Conservation (phyloP, 176 grass and related monocot genomes). For the Aegilops speltoides region DNA sequence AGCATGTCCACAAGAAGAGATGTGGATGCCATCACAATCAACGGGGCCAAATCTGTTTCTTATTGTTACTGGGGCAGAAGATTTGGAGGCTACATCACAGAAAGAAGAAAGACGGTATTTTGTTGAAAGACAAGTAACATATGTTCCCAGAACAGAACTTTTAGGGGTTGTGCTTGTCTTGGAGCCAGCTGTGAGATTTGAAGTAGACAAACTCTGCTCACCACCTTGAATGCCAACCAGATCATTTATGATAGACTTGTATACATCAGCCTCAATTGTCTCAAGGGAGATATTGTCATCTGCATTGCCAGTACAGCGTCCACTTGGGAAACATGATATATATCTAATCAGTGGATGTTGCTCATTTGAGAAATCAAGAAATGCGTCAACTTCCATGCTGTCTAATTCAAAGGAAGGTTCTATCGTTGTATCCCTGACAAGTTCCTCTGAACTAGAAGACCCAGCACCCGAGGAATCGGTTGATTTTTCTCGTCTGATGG, state of each 20-base stretch:
- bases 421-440: conserved; percentile 25
- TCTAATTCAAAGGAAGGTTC: conserved; percentile 64
- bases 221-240: conserved; percentile 37
- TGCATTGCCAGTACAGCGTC: conserved; percentile 27
- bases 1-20: conserved; percentile 95
- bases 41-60: conserved; percentile 70
- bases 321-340: conserved; percentile 45
- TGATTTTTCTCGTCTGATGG: conserved; percentile 39
- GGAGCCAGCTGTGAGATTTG: conserved; percentile 28
- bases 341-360: conserved; percentile 61
- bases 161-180: conserved; percentile 65
- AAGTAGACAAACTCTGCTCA: conserved; percentile 34
- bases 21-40: conserved; percentile 94
- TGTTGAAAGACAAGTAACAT: conserved; percentile 66
- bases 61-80: conserved; percentile 33
- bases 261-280: conserved; percentile 63
- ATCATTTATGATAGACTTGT: conserved; percentile 47
- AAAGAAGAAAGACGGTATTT: conserved; percentile 48
- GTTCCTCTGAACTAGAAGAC: conserved; percentile 48
- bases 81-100: conserved; percentile 43
- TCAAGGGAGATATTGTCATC: conserved; percentile 47
- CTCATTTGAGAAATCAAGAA: conserved; percentile 59
- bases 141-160: conserved; percentile 73
- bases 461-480: conserved; percentile 31
- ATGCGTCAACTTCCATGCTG: conserved; percentile 54